A percentile compares a stretch with the other conserved stretches of the same genome.
Evolutionary conservation across 202 grass and related monocot species (phyloP).

Genomic region (Setaria italica): DNA sequence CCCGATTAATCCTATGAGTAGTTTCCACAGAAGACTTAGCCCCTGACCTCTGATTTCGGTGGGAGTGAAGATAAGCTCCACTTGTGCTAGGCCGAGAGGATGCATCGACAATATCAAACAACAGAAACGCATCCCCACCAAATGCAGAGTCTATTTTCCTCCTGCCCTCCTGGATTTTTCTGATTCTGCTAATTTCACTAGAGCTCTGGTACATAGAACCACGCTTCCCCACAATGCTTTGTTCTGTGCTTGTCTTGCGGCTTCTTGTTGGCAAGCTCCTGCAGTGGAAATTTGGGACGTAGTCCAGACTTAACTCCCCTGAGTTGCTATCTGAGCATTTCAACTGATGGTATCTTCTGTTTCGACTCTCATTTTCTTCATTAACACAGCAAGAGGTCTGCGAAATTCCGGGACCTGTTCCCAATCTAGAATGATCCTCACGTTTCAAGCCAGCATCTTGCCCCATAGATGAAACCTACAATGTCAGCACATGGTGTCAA

Average conservation of each 20-base stretch:
- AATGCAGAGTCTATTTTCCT: slow-evolving; percentile 71
- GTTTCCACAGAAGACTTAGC: slow-evolving; percentile 48
- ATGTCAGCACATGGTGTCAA: slow-evolving; percentile 21
- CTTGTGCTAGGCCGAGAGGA: slow-evolving; percentile 57
- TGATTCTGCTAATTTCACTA: slow-evolving; percentile 76
- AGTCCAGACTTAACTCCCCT: slow-evolving; percentile 37
- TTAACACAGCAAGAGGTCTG: slow-evolving; percentile 27
- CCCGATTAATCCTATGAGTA: slow-evolving; percentile 24
- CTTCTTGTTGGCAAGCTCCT: slow-evolving; percentile 75
- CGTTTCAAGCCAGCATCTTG: slow-evolving; percentile 55
- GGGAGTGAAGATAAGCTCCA: slow-evolving; percentile 40
- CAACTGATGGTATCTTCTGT: slow-evolving; percentile 52
- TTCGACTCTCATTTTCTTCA: slow-evolving; percentile 34
- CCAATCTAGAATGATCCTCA: background rate
- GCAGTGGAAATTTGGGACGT: slow-evolving; percentile 74
- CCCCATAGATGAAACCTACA: slow-evolving; percentile 65
- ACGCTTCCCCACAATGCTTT: slow-evolving; percentile 56
- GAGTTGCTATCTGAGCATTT: slow-evolving; percentile 62
- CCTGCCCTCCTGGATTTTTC: slow-evolving; percentile 60
- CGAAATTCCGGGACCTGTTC: slow-evolving; percentile 30
- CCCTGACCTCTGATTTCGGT: slow-evolving; percentile 29
- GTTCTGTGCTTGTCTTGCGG: slow-evolving; percentile 26
- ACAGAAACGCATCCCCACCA: slow-evolving; percentile 64
- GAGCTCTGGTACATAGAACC: slow-evolving; percentile 99
- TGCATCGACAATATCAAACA: slow-evolving; percentile 71